Evolutionary conservation across 257 asterid species (phyloP), one percentile per base, ranked within the genome.

Genomic region (Datura wrightii): DNA sequence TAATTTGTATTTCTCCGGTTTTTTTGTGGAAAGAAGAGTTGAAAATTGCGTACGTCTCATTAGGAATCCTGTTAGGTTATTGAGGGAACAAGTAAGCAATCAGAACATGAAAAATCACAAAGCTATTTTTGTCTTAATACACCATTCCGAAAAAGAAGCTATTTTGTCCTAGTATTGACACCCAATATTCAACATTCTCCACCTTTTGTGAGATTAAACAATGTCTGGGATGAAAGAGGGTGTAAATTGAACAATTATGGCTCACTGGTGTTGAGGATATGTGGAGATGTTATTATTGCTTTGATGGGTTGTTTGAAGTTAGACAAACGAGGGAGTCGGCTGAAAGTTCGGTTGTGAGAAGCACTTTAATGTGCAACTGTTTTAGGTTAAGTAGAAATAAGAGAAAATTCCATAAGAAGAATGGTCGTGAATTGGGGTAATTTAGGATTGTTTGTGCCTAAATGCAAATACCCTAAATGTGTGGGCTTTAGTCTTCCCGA

Each of bases 191-290:
- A 70, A 18, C 16, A 70, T 70, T 31, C 55, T 70, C 8, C 34
- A 70, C 18, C 79, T 70, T 70, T 41, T 70, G 24, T 70, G 79
- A 70, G 55, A 44, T 70, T 42, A 18, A 9, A 70, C 53, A 70
- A 2, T 42, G 79, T 70, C 13, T 8, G 53, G 15, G 55, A 19
- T 70, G 50, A 18, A 42, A 6, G 55, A 42, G 16, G 79, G 54
- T 3, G 7, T 70, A 70, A 70, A 42, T 70, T 70, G 36, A 70
- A 70, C 54, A 70, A 70, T 54, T 70, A 14, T 70, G 16, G 54
- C 78, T 70, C 18, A 54, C 79, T 42, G 34, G 5, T 70, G 79
- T 70, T 70, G 55, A 2, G 48, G 13, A 42, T 69, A 24, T 18
- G 2, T 70, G 34, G 54, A 42, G 34, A 19, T 42, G 54, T 18